Percentiles rank a stretch among this genome's conserved stretches.
Conservation (phyloP, 2,329 filamentous ascomycete genomes). For the Dissoconium aciculare region DNA sequence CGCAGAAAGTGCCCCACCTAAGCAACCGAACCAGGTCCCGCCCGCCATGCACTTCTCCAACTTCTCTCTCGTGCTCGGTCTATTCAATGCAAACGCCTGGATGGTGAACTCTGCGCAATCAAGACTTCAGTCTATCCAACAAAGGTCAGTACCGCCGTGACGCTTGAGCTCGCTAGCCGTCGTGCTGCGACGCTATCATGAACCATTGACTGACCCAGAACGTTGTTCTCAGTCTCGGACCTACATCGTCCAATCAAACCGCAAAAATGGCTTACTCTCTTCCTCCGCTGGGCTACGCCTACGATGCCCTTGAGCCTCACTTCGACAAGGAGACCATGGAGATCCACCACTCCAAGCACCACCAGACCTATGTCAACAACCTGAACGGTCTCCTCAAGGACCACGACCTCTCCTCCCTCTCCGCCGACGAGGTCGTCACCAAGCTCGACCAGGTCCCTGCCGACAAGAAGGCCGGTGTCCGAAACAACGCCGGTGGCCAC, state of each 20-base stretch:
- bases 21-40: constrained; percentile 5
- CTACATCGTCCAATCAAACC: constrained; percentile 6
- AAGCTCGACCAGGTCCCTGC: constrained; percentile 44
- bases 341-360: constrained; percentile 65
- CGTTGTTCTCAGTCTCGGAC: constrained; percentile 8
- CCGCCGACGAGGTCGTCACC: constrained; percentile 30
- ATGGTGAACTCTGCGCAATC: constrained; percentile 17
- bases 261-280: constrained; percentile 17
- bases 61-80: constrained; percentile 14
- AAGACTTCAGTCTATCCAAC: constrained; percentile 14
- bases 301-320: constrained; percentile 53
- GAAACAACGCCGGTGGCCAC: constrained; percentile 84
- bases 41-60: constrained; percentile 14
- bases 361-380: constrained; percentile 64
- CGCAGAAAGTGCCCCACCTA: constrained; percentile 14
- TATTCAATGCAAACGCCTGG: constrained; percentile 9
- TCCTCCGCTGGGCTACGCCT: constrained; percentile 18
- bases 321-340: constrained; percentile 71
- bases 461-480: constrained; percentile 54
- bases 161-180: neutral
- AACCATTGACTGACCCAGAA: constrained; percentile 2
- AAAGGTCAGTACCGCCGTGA: constrained; percentile 9
- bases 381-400: constrained; percentile 52
- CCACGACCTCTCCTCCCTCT: constrained; percentile 38
- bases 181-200: neutral